A percentile compares a stretch with the other conserved stretches of the same genome.
Evolutionary conservation across 2,329 filamentous ascomycete species (phyloP).

Genomic region (Penicillium sp.): DNA sequence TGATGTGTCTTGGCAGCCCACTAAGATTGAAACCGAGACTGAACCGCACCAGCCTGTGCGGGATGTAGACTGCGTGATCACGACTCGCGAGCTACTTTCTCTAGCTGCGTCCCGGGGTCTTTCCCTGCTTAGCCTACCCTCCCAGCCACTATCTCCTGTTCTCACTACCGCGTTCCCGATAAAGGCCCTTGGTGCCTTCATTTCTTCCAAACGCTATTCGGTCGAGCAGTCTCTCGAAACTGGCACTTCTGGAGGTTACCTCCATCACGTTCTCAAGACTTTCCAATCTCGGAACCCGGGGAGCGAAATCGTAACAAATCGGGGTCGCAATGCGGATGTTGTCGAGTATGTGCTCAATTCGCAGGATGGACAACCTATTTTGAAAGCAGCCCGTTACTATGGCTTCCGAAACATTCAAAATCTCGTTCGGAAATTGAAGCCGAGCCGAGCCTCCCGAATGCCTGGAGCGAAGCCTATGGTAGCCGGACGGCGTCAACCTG

Average conservation of each 20-base stretch:
- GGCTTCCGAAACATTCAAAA: slow-evolving; percentile 99
- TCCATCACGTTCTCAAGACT: slow-evolving; percentile 79
- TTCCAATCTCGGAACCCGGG: slow-evolving; percentile 72
- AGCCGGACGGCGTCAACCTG: slow-evolving; percentile 36
- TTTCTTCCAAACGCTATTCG: slow-evolving; percentile 64
- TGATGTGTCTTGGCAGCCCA: slow-evolving; percentile 67
- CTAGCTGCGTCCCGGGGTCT: slow-evolving; percentile 79
- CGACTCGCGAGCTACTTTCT: slow-evolving; percentile 90
- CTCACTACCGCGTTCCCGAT: slow-evolving; percentile 71
- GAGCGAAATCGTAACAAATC: slow-evolving; percentile 69
- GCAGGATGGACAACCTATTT: slow-evolving; percentile 60
- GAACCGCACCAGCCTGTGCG: slow-evolving; percentile 59
- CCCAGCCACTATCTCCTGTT: slow-evolving; percentile 54
- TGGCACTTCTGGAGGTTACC: slow-evolving; percentile 85
- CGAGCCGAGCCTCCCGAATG: slow-evolving; percentile 74
- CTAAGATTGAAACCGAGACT: slow-evolving; percentile 36
- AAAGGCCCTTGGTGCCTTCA: slow-evolving; percentile 67
- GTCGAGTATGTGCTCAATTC: slow-evolving; percentile 76
- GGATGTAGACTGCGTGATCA: slow-evolving; percentile 98
- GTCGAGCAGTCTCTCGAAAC: slow-evolving; percentile 55
- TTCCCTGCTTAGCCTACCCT: slow-evolving; percentile 73
- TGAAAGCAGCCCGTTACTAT: slow-evolving; percentile 89
- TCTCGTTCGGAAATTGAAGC: slow-evolving; percentile 87
- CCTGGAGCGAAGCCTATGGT: slow-evolving; percentile 68
- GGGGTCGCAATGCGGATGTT: slow-evolving; percentile 88